Evolutionary conservation across 768 basidiomycete genomes (phyloP).

Genomic region (Suillus tomentosus): DNA sequence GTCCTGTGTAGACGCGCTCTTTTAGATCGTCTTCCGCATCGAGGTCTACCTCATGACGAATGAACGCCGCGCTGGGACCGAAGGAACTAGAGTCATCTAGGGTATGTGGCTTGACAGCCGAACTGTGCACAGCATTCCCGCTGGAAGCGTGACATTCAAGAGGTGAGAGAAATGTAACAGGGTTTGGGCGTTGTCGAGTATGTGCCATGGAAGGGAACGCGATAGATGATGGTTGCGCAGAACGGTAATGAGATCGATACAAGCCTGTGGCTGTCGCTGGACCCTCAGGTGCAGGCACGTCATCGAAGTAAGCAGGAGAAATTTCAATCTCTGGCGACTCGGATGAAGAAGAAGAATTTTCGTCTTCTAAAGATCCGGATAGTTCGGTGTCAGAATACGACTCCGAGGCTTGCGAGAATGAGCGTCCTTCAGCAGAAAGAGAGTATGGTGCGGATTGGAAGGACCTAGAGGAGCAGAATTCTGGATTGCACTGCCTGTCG

Average conservation of each 20-base stretch:
- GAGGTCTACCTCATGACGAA: slow-evolving; percentile 20
- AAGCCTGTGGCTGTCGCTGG: slow-evolving; percentile 44
- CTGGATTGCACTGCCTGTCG: slow-evolving; percentile 11
- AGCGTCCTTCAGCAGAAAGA: slow-evolving; percentile 3
- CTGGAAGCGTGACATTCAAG: neutral
- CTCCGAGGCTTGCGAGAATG: slow-evolving; percentile 14
- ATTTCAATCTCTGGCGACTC: slow-evolving; percentile 34
- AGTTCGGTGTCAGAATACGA: slow-evolving; percentile 11
- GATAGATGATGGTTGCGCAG: slow-evolving; percentile 23
- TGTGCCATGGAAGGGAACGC: slow-evolving; percentile 23
- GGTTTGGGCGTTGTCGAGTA: slow-evolving; percentile 8
- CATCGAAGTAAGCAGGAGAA: slow-evolving; percentile 47
- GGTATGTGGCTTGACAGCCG: neutral
- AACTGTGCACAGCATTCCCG: neutral
- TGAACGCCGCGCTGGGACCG: slow-evolving; percentile 34
- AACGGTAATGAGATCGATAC: slow-evolving; percentile 31
- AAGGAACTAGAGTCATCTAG: slow-evolving; percentile 9
- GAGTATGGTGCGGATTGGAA: slow-evolving; percentile 18
- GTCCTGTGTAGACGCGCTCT: slow-evolving; percentile 17
- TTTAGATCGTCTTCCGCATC: slow-evolving; percentile 11
- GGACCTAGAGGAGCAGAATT: slow-evolving; percentile 13
- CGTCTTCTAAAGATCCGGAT: slow-evolving; percentile 24
- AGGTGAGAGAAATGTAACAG: neutral
- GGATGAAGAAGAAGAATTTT: slow-evolving; percentile 18
- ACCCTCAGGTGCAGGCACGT: slow-evolving; percentile 45